Evolutionary conservation across 73 alveolate species (phyloP).

Genomic region (Paramecium octaurelia): DNA sequence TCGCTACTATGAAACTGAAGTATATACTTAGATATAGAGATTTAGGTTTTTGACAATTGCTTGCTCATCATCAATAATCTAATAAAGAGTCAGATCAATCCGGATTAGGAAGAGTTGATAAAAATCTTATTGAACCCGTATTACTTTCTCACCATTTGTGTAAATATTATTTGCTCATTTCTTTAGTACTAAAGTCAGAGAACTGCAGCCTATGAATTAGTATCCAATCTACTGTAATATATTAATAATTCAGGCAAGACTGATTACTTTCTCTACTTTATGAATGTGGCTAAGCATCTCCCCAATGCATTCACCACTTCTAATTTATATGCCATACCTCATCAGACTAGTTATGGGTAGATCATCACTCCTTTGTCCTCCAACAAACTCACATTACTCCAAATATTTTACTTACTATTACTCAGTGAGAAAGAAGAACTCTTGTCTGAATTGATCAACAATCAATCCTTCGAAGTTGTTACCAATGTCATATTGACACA

Average conservation of each 20-base stretch:
- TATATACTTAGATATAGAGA: neutral
- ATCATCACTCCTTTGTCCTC: neutral
- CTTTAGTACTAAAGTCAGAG: neutral
- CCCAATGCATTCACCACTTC: neutral
- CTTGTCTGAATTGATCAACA: neutral
- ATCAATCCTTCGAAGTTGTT: neutral
- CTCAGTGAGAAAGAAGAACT: neutral
- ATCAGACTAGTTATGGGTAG: neutral
- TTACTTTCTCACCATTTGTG: conserved; percentile 12
- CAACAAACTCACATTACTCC: neutral
- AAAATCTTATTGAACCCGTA: neutral
- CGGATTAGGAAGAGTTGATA: neutral
- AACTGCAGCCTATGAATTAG: conserved; percentile 4
- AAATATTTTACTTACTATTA: neutral
- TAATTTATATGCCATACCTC: neutral
- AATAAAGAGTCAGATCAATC: neutral
- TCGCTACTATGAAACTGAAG: neutral
- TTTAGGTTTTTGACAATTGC: neutral
- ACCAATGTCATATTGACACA: neutral
- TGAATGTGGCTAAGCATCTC: neutral
- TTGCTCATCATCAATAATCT: neutral
- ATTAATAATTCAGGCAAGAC: neutral
- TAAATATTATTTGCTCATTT: neutral
- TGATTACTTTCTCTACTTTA: neutral
- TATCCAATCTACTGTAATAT: neutral